phyloP scores from a whole-genome alignment of 345 rosid species.

The Sisymbrium altissimum region DNA sequence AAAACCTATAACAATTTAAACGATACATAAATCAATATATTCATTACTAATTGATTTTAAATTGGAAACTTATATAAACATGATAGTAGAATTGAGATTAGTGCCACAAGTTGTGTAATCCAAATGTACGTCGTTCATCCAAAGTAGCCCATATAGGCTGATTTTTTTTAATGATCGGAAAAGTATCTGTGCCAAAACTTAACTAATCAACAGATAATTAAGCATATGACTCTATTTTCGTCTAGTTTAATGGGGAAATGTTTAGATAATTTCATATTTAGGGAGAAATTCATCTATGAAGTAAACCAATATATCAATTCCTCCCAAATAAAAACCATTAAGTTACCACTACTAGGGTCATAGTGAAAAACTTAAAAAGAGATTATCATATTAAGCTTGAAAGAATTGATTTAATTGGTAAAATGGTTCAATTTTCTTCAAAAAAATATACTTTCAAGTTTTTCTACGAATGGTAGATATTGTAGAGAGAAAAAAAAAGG shows the following conservation, averaged over 20 bases:
- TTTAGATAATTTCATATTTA: no score
- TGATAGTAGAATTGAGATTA: neutral
- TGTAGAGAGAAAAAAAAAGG: neutral
- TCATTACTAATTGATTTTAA: neutral
- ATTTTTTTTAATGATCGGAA: no score
- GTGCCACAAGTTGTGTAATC: neutral
- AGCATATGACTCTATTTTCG: no score
- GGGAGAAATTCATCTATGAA: no score
- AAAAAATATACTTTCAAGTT: neutral
- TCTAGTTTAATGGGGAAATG: no score
- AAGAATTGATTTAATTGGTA: neutral
- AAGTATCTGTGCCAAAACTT: no score
- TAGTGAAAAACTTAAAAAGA: no score
- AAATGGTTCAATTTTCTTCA: neutral
- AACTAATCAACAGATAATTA: no score
- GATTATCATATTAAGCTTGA: neutral
- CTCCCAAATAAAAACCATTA: no score
- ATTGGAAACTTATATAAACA: neutral
- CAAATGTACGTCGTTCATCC: neutral
- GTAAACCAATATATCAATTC: no score
- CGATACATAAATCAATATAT: neutral
- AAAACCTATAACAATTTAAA: neutral
- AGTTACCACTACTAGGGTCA: no score
- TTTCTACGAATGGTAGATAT: neutral
- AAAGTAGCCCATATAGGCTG: neutral